phyloP scores from a whole-genome alignment of 768 basidiomycete species.

The Auricularia sp. region DNA sequence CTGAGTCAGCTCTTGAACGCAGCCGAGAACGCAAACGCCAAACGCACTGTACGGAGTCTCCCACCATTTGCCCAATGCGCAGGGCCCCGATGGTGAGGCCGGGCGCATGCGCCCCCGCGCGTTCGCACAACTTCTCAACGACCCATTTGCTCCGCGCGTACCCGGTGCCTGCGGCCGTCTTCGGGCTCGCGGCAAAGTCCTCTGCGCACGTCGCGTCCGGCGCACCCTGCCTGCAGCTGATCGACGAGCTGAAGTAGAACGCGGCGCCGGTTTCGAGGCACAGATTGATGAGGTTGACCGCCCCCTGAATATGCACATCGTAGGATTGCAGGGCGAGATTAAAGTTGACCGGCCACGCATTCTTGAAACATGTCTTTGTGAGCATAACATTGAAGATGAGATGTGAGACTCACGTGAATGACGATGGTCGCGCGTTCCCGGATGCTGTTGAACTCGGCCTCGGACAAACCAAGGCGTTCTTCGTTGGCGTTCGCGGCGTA shows the following conservation, averaged over 20 bases:
- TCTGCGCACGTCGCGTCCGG: constrained; percentile 22
- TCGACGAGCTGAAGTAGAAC: constrained; percentile 45
- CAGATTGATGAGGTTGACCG: constrained; percentile 39
- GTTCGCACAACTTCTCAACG: constrained; percentile 39
- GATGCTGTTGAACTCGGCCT: constrained; percentile 27
- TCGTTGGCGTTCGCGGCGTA: constrained; percentile 34
- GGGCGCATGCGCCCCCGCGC: constrained; percentile 22
- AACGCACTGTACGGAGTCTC: constrained; percentile 30
- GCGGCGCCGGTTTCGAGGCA: constrained; percentile 31
- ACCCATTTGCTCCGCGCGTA: constrained; percentile 42
- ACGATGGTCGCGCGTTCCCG: constrained; percentile 29
- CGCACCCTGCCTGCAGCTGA: constrained; percentile 28
- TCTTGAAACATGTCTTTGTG: constrained; percentile 21
- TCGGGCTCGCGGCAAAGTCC: constrained; percentile 24
- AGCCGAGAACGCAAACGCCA: constrained; percentile 1
- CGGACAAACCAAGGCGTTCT: constrained; percentile 30
- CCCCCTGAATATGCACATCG: constrained; percentile 39
- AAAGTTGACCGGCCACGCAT: constrained; percentile 52
- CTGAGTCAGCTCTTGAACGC: neutral
- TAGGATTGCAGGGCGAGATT: constrained; percentile 34
- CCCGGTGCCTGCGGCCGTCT: constrained; percentile 26
- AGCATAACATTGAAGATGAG: neutral
- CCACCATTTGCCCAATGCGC: constrained; percentile 48
- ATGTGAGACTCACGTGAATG: constrained; percentile 27
- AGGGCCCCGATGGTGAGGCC: constrained; percentile 26